Conservation (phyloP, 1,284 basidiomycete genomes). For the Rhodofomes roseus region DNA sequence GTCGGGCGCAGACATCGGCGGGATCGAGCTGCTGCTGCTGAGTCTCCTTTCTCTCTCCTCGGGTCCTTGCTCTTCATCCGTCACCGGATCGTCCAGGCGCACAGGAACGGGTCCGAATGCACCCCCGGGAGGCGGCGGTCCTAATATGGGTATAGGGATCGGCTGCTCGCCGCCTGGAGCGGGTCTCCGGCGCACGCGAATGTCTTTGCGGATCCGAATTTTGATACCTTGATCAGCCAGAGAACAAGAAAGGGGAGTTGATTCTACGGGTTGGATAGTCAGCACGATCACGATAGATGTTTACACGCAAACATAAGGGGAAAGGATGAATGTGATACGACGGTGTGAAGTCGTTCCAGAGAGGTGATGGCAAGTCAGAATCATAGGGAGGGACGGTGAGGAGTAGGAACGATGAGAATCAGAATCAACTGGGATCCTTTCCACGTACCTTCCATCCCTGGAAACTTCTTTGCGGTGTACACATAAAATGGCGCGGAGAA, state of each 20-base stretch:
- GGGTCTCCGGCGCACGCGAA: slow-evolving; percentile 71
- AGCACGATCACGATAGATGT: background rate
- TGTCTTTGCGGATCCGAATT: slow-evolving; percentile 88
- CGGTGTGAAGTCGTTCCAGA: no score
- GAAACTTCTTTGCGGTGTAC: slow-evolving; percentile 93
- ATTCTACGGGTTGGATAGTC: slow-evolving; percentile 49
- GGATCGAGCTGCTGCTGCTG: slow-evolving; percentile 10
- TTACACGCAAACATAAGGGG: background rate
- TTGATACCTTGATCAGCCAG: slow-evolving; percentile 92
- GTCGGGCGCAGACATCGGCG: background rate
- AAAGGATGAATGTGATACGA: no score
- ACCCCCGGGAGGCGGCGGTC: slow-evolving; percentile 15
- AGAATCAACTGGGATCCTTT: slow-evolving; percentile 2
- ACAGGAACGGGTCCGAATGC: slow-evolving; percentile 31
- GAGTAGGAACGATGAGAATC: no score
- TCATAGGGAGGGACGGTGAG: no score
- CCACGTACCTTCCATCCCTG: slow-evolving; percentile 81
- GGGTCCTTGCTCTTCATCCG: slow-evolving; percentile 18
- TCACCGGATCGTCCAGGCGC: slow-evolving; percentile 29
- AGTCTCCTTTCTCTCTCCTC: slow-evolving; percentile 20
- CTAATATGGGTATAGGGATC: slow-evolving; percentile 20
- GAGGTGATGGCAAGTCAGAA: no score
- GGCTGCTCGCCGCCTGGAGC: slow-evolving; percentile 34
- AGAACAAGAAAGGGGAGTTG: slow-evolving; percentile 82
- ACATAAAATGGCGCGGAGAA: slow-evolving; percentile 86